Base-by-base conservation (phyloP, 2,329 filamentous ascomycete species). In the Polychaeton citri region DNA sequence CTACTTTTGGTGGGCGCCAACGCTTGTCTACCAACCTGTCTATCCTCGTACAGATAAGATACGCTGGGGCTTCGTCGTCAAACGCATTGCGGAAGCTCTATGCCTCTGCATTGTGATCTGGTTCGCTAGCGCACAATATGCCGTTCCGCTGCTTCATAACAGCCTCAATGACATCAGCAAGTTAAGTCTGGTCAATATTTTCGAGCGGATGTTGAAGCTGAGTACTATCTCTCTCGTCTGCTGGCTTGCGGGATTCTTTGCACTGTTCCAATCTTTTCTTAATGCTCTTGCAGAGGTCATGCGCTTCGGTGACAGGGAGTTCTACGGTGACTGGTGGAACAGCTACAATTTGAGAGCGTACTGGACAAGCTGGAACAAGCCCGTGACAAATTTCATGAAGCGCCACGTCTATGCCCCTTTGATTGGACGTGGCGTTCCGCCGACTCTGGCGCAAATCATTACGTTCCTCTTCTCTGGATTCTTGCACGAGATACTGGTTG, bases 321-420 rank as follows among this genome's bases (percentile, higher is more conserved):
- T 98, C 59, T 98, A 98, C 59, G 80, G 83, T 24, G 86, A 94
- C 53, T 98, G 90, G 90, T 98, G 90, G 90, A 98, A 98, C 54
- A 84, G 79, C 44, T 77, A 79, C 37, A 86, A 79, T 45, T 68
- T 96, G 5, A 83, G 87, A 21, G 72, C 72, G 4, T 98, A 98
- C 65, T 95, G 88, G 88, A 77, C 87, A 16, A 82, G 80, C 1
- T 98, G 90, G 90, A 98, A 98, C 63, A 92, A 92, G 57, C 90
- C 90, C 1, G 88, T 98, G 5, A 93, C 93, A 53, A 79, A 86
- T 39, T 98, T 94, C 60, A 96, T 98, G 78, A 87, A 84, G 52
- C 71, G 90, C 24, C 90, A 98, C 57, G 76, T 98, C 35, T 96
- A 90, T 62, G 79, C 80, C 26, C 90, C 90, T 1, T 69, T 98